Percentiles rank a stretch among this genome's conserved stretches.
Evolutionary conservation across 1,284 basidiomycete species (phyloP).

Genomic region (Schizopora paradoxa): DNA sequence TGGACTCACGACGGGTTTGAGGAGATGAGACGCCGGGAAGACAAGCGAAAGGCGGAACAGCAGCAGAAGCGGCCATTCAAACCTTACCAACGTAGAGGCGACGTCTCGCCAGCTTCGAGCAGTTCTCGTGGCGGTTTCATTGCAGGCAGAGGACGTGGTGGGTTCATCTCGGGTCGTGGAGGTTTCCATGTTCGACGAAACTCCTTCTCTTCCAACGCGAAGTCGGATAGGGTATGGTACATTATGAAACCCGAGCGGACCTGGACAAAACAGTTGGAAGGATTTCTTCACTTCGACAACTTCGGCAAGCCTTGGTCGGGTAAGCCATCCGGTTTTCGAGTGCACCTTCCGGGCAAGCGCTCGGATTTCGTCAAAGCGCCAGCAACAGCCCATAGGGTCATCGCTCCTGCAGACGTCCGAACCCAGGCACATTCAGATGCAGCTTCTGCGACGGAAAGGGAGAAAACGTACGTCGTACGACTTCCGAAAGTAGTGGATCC

Average conservation of each 20-base stretch:
- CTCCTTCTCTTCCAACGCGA: conserved; percentile 28
- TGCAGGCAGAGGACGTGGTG: conserved; percentile 36
- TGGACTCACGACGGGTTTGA: conserved; percentile 85
- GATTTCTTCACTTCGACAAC: conserved; percentile 59
- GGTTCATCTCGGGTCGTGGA: conserved; percentile 37
- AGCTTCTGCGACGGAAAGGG: conserved; percentile 27
- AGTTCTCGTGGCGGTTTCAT: conserved; percentile 23
- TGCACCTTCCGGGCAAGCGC: conserved; percentile 51
- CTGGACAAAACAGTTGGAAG: conserved; percentile 77
- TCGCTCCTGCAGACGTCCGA: conserved; percentile 20
- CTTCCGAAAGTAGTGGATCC: conserved; percentile 41
- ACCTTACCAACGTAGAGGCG: conserved; percentile 24
- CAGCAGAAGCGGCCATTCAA: conserved; percentile 27
- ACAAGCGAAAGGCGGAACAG: conserved; percentile 39
- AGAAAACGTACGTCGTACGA: conserved; percentile 46
- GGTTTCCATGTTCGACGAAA: conserved; percentile 33
- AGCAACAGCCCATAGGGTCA: conserved; percentile 6
- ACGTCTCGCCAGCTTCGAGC: conserved; percentile 29
- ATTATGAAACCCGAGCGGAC: conserved; percentile 68
- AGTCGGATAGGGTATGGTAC: conserved; percentile 52
- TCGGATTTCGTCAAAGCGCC: conserved; percentile 23
- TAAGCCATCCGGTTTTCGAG: conserved; percentile 46
- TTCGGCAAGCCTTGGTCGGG: conserved; percentile 51
- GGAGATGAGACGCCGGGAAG: conserved; percentile 72
- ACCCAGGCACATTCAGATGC: conserved; percentile 16